phyloP scores from a whole-genome alignment of 2,329 filamentous ascomycete genomes.

The Helotiales sp. region DNA sequence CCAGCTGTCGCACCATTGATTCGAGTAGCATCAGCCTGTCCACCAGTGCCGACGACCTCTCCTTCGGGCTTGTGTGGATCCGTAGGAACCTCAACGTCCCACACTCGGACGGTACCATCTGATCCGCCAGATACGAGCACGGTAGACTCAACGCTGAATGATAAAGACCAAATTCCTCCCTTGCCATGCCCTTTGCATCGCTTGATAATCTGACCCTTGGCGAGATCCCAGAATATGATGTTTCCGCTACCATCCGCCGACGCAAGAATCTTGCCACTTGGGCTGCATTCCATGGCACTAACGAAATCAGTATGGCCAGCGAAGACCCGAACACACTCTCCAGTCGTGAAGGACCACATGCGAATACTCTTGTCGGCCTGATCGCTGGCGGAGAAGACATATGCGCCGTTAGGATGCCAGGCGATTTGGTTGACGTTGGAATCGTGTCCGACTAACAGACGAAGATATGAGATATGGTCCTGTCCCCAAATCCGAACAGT shows the following conservation, averaged over 20 bases:
- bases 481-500: constrained; percentile 91
- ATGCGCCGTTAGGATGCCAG: constrained; percentile 94
- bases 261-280: constrained; percentile 88
- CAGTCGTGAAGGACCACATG: constrained; percentile 95
- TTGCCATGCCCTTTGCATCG: constrained; percentile 92
- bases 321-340: constrained; percentile 87
- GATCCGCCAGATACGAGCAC: constrained; percentile 89
- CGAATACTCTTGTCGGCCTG: constrained; percentile 87
- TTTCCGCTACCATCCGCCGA: constrained; percentile 87
- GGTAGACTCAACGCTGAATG: constrained; percentile 91
- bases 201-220: constrained; percentile 85
- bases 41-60: constrained; percentile 46
- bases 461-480: constrained; percentile 86
- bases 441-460: constrained; percentile 90
- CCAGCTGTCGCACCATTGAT: constrained; percentile 44
- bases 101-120: constrained; percentile 90
- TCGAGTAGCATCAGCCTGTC: constrained; percentile 56
- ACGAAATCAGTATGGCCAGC: constrained; percentile 89
- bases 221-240: constrained; percentile 93
- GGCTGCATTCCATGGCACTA: constrained; percentile 82
- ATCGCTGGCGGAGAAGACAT: constrained; percentile 90
- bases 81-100: constrained; percentile 82
- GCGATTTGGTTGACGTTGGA: constrained; percentile 88
- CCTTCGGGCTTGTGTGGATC: constrained; percentile 61
- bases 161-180: constrained; percentile 90